Evolutionary conservation across 192 early-diverging fungal species (phyloP).

Genomic region (Podila epigama): DNA sequence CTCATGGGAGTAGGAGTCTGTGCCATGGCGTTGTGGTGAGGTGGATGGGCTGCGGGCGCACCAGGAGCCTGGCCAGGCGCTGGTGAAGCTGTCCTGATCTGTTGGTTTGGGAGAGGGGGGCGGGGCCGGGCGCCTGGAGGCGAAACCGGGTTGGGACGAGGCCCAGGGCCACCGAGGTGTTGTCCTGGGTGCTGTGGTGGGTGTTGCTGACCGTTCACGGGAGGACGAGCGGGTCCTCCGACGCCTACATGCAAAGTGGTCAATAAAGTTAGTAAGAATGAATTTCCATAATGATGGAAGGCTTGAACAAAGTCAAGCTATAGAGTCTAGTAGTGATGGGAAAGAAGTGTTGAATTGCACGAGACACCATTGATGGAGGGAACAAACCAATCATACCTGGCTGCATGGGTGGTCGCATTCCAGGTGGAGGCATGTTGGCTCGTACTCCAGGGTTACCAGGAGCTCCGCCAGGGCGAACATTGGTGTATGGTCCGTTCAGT

Average conservation of each 20-base stretch:
- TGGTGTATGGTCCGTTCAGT: slow-evolving; percentile 17
- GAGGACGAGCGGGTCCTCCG: slow-evolving; percentile 13
- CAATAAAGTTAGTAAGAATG: neutral
- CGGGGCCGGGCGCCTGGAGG: slow-evolving; percentile 35
- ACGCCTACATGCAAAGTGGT: neutral
- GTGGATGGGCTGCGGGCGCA: slow-evolving; percentile 20
- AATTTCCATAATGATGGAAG: too few relatives aligned
- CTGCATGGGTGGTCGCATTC: slow-evolving; percentile 1
- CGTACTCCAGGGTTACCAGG: slow-evolving; percentile 19
- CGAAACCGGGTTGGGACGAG: slow-evolving; percentile 27
- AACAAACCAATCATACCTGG: too few relatives aligned
- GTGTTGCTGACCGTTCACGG: slow-evolving; percentile 17
- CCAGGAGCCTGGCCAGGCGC: neutral
- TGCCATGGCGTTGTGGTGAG: slow-evolving; percentile 11
- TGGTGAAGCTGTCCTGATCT: neutral
- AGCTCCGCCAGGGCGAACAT: slow-evolving; percentile 22
- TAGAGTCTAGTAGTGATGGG: too few relatives aligned
- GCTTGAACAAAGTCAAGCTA: too few relatives aligned
- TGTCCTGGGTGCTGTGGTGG: slow-evolving; percentile 21
- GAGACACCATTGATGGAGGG: too few relatives aligned
- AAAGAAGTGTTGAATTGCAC: neutral
- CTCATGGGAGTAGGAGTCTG: slow-evolving; percentile 23
- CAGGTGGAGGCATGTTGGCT: slow-evolving; percentile 18
- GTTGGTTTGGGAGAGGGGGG: slow-evolving; percentile 7
- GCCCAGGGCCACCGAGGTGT: neutral